Conservation (phyloP, 1,284 basidiomycete genomes). For the Filobasidium uniguttulatum region DNA sequence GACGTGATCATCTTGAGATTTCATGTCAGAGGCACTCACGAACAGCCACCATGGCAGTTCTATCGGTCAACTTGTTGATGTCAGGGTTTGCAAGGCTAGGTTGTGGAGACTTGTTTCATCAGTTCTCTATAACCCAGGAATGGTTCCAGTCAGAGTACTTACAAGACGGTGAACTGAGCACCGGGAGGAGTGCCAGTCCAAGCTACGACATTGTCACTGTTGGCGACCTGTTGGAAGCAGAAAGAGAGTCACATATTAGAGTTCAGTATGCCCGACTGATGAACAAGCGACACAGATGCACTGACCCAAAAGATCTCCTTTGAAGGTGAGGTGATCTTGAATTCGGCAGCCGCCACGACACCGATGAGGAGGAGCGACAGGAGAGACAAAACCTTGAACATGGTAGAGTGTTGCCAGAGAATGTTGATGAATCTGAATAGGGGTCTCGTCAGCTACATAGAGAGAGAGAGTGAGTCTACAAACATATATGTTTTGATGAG, state of each 20-base stretch:
- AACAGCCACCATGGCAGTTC: slow-evolving; percentile 6
- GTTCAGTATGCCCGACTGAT: too few relatives aligned
- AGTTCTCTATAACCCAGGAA: neutral
- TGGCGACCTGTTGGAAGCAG: slow-evolving; percentile 18
- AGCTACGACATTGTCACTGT: slow-evolving; percentile 25
- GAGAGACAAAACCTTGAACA: too few relatives aligned
- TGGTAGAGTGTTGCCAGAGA: too few relatives aligned
- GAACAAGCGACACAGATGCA: neutral
- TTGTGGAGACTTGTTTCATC: neutral
- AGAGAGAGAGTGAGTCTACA: neutral
- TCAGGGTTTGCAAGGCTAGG: slow-evolving; percentile 24
- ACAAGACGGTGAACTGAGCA: slow-evolving; percentile 25
- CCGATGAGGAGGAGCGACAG: neutral
- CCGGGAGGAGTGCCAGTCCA: slow-evolving; percentile 21
- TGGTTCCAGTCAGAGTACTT: neutral
- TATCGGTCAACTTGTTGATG: slow-evolving; percentile 19
- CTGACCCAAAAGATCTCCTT: slow-evolving; percentile 14
- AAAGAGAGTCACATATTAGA: neutral
- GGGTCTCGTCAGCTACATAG: too few relatives aligned
- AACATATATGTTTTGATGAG: too few relatives aligned
- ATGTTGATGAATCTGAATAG: too few relatives aligned
- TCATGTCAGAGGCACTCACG: slow-evolving; percentile 5
- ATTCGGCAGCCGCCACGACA: neutral
- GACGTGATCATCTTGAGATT: neutral
- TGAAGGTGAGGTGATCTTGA: slow-evolving; percentile 10